Evolutionary conservation across 257 asterid species (phyloP), one percentile per base, ranked within the genome.

Genomic region (Prunella vulgaris): DNA sequence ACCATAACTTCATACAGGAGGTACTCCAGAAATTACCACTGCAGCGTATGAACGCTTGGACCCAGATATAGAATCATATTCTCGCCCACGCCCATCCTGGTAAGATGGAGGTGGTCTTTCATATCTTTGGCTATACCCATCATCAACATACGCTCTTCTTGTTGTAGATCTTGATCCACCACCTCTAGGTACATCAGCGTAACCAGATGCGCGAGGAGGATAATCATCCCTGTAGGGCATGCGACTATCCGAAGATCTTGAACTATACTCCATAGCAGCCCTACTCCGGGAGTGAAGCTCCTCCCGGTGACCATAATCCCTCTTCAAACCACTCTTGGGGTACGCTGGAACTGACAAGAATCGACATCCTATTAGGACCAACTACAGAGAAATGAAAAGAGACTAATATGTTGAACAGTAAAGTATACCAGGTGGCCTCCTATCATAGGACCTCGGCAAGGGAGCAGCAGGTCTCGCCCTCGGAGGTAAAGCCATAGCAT

Each of bases 31-130:
- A 64, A 52, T 60, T 85, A 85, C 98, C 95, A 94, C 33, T 25
- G 93, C 78, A 69, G 90, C 33, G 70, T 89, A 94, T 30, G 98
- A 79, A 52, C 98, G 98, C 78, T 94, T 94, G 67, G 99, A 86
- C 44, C 99, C 99, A 71, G 97, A 74, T 52, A 86, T 53, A 30
- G 96, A 66, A 37, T 83, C 95, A 58, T 86, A 94, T 64, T 94
- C 97, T 25, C 85, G 88, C 18, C 84, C 90, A 35, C 92, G 93
- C 5, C 76, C 83, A 76, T 91, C 99, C 14, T 87, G 89, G 76
- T 89, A 92, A 25, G 80, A 61, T 60, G 92, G 84, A 81, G 87
- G 95, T 5, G 93, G 96, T 85, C 96, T 87, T 75, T 90, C 97
- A 74, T 84, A 88, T 82, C 96, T 83, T 64, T 83, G 96, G 63